Evolutionary conservation across 2,329 filamentous ascomycete species (phyloP).

Genomic region (Aureobasidium sp.): DNA sequence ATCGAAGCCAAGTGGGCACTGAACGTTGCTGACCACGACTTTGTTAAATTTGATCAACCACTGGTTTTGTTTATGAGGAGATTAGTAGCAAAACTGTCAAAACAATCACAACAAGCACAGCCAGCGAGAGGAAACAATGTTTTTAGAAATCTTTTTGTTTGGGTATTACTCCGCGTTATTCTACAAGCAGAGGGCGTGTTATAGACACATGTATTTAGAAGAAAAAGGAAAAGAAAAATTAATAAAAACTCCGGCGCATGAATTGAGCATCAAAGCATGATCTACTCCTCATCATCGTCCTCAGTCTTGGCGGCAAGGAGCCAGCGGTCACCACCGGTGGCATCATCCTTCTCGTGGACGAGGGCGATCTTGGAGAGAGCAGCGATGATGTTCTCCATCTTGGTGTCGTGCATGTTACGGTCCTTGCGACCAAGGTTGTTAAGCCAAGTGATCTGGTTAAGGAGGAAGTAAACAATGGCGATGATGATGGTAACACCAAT

Average conservation of each 20-base stretch:
- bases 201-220: conserved; percentile 14
- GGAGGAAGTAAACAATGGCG: conserved; percentile 57
- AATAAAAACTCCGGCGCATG: conserved; percentile 8
- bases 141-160: conserved; percentile 5
- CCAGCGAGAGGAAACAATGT: not conserved
- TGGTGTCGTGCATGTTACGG: conserved; percentile 53
- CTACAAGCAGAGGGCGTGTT: conserved; percentile 11
- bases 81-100: not conserved
- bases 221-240: conserved; percentile 7
- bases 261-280: conserved; percentile 14
- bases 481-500: conserved; percentile 59
- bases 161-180: conserved; percentile 12
- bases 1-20: not conserved
- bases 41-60: not conserved
- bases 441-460: conserved; percentile 53
- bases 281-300: conserved; percentile 43
- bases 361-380: conserved; percentile 58
- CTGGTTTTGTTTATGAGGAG: not conserved
- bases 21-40: not conserved
- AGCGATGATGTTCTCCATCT: conserved; percentile 59
- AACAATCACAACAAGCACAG: not conserved
- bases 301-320: conserved; percentile 37
- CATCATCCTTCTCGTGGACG: conserved; percentile 49
- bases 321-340: conserved; percentile 38
- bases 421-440: conserved; percentile 58